phyloP scores from a whole-genome alignment of 2,329 filamentous ascomycete genomes.

The Calonectria montana region DNA sequence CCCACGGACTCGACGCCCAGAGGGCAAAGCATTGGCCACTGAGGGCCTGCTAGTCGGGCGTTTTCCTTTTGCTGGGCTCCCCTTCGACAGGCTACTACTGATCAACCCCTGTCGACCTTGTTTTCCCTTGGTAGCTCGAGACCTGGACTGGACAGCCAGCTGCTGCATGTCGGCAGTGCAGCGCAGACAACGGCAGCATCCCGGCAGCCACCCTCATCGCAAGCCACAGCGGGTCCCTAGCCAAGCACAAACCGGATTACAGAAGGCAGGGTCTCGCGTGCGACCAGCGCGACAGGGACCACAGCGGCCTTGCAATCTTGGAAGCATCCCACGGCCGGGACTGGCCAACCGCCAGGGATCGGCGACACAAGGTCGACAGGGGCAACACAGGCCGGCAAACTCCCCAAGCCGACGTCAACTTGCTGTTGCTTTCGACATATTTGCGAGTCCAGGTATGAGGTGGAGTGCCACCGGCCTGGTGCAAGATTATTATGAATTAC shows the following conservation, averaged over 20 bases:
- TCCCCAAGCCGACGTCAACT: constrained; percentile 15
- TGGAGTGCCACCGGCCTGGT: not conserved
- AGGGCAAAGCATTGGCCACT: constrained; percentile 18
- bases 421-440: constrained; percentile 15
- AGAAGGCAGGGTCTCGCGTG: constrained; percentile 26
- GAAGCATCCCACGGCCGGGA: constrained; percentile 24
- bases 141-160: not conserved
- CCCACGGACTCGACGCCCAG: constrained; percentile 27
- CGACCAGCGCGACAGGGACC: constrained; percentile 1
- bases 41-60: constrained; percentile 24
- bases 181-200: constrained; percentile 4
- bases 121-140: constrained; percentile 10
- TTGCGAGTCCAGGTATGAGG: constrained; percentile 4
- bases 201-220: constrained; percentile 3
- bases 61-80: constrained; percentile 29
- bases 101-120: constrained; percentile 9
- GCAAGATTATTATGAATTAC: constrained; percentile 9
- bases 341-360: constrained; percentile 32
- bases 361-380: constrained; percentile 24
- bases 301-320: not conserved
- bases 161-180: constrained; percentile 22
- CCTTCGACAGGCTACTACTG: not conserved
- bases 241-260: constrained; percentile 29
- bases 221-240: constrained; percentile 19
- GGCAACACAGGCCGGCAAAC: constrained; percentile 9